Conservation (phyloP, 306 rosid genomes). For the Quillaja saponaria region DNA sequence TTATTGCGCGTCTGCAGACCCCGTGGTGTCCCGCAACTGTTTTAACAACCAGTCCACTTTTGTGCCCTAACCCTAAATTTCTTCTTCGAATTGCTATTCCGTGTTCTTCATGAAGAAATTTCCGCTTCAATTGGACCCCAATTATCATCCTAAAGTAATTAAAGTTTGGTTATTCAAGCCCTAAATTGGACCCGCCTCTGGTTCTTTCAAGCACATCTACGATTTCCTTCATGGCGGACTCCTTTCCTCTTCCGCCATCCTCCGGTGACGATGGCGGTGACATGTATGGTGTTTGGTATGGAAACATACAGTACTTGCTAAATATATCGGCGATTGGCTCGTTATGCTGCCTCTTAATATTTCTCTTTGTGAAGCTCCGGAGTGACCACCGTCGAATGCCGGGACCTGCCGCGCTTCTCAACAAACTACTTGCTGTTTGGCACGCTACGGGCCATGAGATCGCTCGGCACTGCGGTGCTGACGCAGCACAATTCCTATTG, state of each 20-base stretch:
- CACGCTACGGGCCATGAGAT: conserved; percentile 83
- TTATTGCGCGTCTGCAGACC: no score
- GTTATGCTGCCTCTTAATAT: conserved; percentile 65
- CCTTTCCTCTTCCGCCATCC: conserved; percentile 59
- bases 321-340: conserved; percentile 92
- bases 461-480: conserved; percentile 91
- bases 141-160: conserved; percentile 15
- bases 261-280: conserved; percentile 50
- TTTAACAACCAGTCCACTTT: no score
- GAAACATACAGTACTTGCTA: conserved; percentile 83
- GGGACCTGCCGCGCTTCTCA: conserved; percentile 66
- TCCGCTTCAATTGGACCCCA: conserved; percentile 19
- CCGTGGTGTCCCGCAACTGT: no score
- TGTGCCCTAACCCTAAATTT: conserved; percentile 26
- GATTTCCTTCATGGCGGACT: conserved; percentile 29
- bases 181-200: conserved; percentile 30
- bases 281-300: conserved; percentile 59
- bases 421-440: conserved; percentile 95
- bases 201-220: conserved; percentile 11
- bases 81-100: neutral
- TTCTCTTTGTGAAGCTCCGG: conserved; percentile 87
- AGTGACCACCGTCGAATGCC: conserved; percentile 95
- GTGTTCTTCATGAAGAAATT: conserved; percentile 27
- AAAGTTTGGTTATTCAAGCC: conserved; percentile 29
- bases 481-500: conserved; percentile 90